A percentile compares a stretch with the other conserved stretches of the same genome.
phyloP scores from a whole-genome alignment of 768 basidiomycete genomes.

The Suillus bovinus region DNA sequence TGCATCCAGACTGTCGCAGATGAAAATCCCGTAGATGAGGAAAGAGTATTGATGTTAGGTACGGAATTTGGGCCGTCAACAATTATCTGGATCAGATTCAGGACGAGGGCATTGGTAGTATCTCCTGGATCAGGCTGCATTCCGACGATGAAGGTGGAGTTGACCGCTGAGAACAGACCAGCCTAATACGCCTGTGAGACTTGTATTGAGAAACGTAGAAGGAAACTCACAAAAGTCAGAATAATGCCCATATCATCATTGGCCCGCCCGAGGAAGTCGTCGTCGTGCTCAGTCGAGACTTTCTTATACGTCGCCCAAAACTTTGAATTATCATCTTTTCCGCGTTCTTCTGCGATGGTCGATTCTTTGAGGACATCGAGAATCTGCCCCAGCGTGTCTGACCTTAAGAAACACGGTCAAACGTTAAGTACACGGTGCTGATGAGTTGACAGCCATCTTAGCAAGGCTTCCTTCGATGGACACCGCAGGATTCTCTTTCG shows the following conservation, averaged over 20 bases:
- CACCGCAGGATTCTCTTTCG: background rate
- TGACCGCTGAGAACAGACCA: background rate
- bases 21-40: background rate
- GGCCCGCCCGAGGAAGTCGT: background rate
- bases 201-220: background rate
- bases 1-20: background rate
- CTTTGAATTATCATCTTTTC: background rate
- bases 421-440: background rate
- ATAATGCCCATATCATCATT: background rate
- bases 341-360: background rate
- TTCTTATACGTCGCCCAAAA: constrained; percentile 1
- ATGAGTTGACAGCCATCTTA: background rate
- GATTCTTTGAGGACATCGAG: background rate
- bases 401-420: background rate
- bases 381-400: background rate
- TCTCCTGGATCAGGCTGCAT: background rate
- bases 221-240: background rate
- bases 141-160: background rate
- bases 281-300: background rate
- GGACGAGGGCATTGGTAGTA: background rate
- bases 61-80: background rate
- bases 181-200: background rate
- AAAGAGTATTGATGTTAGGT: background rate
- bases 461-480: background rate
- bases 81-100: background rate